A percentile compares a stretch with the other conserved stretches of the same genome.
Evolutionary conservation across 1,139 yeast species (phyloP).

Genomic region (Nadsonia commutata): DNA sequence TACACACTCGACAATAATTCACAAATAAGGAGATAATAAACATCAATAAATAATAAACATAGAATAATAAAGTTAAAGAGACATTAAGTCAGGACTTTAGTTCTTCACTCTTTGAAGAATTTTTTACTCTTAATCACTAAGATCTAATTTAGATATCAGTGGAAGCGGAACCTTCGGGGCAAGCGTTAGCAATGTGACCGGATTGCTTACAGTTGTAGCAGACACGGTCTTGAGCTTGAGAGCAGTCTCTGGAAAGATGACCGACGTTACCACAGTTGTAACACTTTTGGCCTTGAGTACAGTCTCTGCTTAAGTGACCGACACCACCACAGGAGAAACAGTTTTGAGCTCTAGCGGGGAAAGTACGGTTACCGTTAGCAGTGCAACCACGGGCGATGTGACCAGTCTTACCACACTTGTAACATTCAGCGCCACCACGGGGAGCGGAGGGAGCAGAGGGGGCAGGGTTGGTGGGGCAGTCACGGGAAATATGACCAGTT

Average conservation of each 20-base stretch:
- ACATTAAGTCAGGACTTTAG: not conserved
- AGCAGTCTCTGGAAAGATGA: conserved; percentile 77
- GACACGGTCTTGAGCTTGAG: conserved; percentile 45
- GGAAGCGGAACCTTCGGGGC: too few species aligned
- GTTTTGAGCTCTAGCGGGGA: conserved; percentile 6
- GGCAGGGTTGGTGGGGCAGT: conserved; percentile 22
- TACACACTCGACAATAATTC: not conserved
- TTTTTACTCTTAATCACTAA: not conserved
- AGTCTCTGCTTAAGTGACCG: conserved; percentile 43
- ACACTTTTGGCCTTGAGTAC: conserved; percentile 41
- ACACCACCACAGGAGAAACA: conserved; percentile 87
- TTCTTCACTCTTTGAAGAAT: not conserved
- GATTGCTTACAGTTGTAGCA: conserved; percentile 89
- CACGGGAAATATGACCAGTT: conserved; percentile 69
- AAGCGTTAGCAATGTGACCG: conserved; percentile 79
- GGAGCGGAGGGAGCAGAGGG: conserved; percentile 12
- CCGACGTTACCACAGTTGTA: conserved; percentile 88
- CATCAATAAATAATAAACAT: not conserved
- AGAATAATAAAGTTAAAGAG: not conserved
- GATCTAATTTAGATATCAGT: not conserved
- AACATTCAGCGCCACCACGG: conserved; percentile 50
- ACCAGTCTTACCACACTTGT: conserved; percentile 88
- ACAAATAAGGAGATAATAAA: not conserved
- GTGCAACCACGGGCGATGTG: conserved; percentile 78
- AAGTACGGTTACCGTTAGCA: conserved; percentile 4